These are phyloP conservation scores for Solanum pimpinellifolium DNA, from an alignment of 257 asterid genomes.

Conservation along the genomic window DNA sequence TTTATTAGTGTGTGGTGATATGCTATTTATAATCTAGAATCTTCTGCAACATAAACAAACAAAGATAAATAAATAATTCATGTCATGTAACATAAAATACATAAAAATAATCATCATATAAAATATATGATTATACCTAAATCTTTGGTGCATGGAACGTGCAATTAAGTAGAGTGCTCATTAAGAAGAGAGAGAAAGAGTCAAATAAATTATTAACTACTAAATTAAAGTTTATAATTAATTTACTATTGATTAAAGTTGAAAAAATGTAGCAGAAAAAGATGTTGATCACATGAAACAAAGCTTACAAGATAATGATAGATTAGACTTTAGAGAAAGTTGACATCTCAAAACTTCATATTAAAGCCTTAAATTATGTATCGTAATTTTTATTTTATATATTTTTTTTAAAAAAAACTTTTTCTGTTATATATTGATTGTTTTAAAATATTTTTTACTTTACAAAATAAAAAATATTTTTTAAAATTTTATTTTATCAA, in stretches of 20 bases:
- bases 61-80: neutral
- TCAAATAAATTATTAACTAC: neutral
- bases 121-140: neutral
- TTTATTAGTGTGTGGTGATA: neutral
- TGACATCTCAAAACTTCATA: neutral
- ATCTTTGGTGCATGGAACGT: neutral
- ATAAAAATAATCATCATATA: neutral
- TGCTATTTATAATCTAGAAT: neutral
- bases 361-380: neutral
- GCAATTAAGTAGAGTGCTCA: neutral
- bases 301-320: neutral
- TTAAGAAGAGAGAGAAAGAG: neutral
- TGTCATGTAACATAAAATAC: neutral
- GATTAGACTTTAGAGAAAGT: neutral
- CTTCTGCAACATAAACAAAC: neutral
- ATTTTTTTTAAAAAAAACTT: too few species aligned
- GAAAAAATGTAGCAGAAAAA: neutral
- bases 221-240: neutral
- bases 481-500: too few species aligned
- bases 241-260: neutral
- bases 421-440: neutral
- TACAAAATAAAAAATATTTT: neutral
- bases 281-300: neutral
- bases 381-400: neutral
- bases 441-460: neutral